Conservation (phyloP, 176 grass and related monocot species). For the Zoysia pacifica region DNA sequence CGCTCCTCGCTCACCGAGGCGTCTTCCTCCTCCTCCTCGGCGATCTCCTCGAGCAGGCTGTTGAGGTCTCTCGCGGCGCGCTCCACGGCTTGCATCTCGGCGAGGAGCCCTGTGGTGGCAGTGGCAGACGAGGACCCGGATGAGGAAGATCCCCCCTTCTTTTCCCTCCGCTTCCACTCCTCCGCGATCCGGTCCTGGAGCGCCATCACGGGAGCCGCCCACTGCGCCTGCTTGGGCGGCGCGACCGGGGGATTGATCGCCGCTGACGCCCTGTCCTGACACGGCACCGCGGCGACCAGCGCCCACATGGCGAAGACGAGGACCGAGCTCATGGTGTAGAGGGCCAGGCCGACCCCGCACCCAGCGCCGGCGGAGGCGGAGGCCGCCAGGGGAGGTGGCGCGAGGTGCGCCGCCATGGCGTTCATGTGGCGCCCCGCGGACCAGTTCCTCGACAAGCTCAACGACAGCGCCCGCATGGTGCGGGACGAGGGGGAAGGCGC, state of each 20-base stretch:
- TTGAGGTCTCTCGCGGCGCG: slow-evolving; percentile 54
- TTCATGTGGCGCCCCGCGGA: slow-evolving; percentile 58
- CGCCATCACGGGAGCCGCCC: slow-evolving; percentile 55
- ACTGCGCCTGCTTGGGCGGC: slow-evolving; percentile 69
- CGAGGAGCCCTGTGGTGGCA: slow-evolving; percentile 48
- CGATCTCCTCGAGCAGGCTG: slow-evolving; percentile 56
- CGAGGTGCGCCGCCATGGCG: slow-evolving; percentile 72
- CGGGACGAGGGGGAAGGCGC: slow-evolving; percentile 23
- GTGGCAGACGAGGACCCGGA: slow-evolving; percentile 9
- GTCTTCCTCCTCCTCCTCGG: slow-evolving; percentile 32
- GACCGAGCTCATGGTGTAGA: slow-evolving; percentile 91
- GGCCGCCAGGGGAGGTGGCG: slow-evolving; percentile 27
- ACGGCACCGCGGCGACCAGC: slow-evolving; percentile 69
- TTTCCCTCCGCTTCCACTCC: slow-evolving; percentile 64
- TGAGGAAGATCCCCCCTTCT: slow-evolving; percentile 38
- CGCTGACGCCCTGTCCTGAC: slow-evolving; percentile 44
- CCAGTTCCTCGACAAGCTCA: slow-evolving; percentile 84
- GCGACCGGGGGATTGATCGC: slow-evolving; percentile 23
- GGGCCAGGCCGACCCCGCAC: slow-evolving; percentile 58
- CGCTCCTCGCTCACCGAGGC: slow-evolving; percentile 28
- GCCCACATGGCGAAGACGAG: slow-evolving; percentile 85
- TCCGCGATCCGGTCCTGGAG: slow-evolving; percentile 75
- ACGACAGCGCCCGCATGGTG: slow-evolving; percentile 49
- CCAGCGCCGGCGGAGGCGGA: slow-evolving; percentile 22
- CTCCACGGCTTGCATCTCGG: slow-evolving; percentile 78